A percentile compares a stretch with the other conserved stretches of the same genome.
Evolutionary conservation across 1,284 basidiomycete genomes (phyloP).

Genomic region (Melampsora americana): DNA sequence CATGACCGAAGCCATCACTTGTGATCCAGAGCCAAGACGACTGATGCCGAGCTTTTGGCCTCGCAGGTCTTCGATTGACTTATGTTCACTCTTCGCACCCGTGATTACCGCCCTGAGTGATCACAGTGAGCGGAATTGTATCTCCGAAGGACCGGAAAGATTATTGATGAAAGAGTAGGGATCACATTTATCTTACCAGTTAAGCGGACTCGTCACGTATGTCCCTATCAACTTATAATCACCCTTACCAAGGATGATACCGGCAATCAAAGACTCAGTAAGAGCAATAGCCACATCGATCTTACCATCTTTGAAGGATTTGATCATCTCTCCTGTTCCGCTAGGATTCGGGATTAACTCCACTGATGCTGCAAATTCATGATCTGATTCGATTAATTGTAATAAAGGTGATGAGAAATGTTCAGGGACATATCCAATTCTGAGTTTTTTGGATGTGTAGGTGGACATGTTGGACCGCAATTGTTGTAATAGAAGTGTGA

Average conservation of each 20-base stretch:
- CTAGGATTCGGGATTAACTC: conserved; percentile 83
- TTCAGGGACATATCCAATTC: conserved; percentile 67
- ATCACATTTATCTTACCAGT: conserved; percentile 73
- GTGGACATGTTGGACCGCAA: no score
- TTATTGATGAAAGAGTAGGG: not conserved
- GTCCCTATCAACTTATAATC: conserved; percentile 88
- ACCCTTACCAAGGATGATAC: conserved; percentile 79
- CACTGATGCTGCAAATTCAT: conserved; percentile 68
- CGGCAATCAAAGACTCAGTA: conserved; percentile 88
- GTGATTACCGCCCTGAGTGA: conserved; percentile 79
- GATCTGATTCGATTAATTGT: conserved; percentile 61
- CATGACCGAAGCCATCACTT: conserved; percentile 37
- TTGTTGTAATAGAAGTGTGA: no score
- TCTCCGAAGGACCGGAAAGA: not conserved
- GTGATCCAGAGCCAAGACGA: conserved; percentile 65
- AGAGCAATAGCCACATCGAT: conserved; percentile 88
- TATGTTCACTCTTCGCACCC: conserved; percentile 70
- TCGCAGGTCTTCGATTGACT: conserved; percentile 71
- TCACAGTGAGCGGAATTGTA: not conserved
- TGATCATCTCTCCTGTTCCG: conserved; percentile 86
- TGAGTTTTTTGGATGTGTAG: conserved; percentile 45
- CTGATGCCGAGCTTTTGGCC: conserved; percentile 85
- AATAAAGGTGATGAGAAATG: conserved; percentile 87
- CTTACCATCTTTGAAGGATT: conserved; percentile 73
- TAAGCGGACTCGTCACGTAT: conserved; percentile 81